These are phyloP conservation scores for Aciculoconidium aculeatum DNA, from an alignment of 805 yeast species.

Conservation along the genomic window DNA sequence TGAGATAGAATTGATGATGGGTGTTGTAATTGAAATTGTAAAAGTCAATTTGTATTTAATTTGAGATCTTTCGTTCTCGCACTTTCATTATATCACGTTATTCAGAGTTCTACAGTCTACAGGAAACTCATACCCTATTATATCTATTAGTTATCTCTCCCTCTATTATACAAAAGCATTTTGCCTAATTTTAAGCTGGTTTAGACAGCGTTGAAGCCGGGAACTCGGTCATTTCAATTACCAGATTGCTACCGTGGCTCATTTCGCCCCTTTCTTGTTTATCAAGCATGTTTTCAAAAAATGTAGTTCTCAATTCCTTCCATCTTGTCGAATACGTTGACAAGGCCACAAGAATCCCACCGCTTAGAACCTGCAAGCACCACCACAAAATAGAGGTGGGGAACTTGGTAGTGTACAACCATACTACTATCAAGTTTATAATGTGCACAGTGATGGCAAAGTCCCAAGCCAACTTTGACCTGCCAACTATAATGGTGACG, in stretches of 20 bases:
- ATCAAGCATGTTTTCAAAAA: constrained; percentile 78
- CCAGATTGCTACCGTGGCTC: constrained; percentile 9
- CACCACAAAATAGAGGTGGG: constrained; percentile 82
- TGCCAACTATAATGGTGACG: constrained; percentile 81
- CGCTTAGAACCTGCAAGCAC: constrained; percentile 65
- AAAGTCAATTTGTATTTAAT: too few species aligned
- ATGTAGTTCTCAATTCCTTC: constrained; percentile 84
- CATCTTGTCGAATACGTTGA: constrained; percentile 91
- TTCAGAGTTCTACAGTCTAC: too few species aligned
- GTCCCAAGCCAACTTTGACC: constrained; percentile 93
- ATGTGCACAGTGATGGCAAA: constrained; percentile 92
- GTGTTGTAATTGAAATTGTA: too few species aligned
- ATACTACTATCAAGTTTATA: constrained; percentile 64
- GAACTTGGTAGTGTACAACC: constrained; percentile 57
- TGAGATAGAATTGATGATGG: too few species aligned
- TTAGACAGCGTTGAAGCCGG: too few species aligned
- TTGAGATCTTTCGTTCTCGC: too few species aligned
- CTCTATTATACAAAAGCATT: too few species aligned
- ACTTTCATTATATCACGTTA: too few species aligned
- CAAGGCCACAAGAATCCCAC: constrained; percentile 62
- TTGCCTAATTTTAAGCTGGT: too few species aligned
- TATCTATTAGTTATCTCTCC: too few species aligned
- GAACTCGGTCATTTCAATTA: constrained; percentile 16
- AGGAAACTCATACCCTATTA: too few species aligned
- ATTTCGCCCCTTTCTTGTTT: constrained; percentile 42